Percentiles rank a stretch among this genome's conserved stretches.
Conservation (phyloP, 1,139 yeast species). For the Trichomonascaceae sp. region DNA sequence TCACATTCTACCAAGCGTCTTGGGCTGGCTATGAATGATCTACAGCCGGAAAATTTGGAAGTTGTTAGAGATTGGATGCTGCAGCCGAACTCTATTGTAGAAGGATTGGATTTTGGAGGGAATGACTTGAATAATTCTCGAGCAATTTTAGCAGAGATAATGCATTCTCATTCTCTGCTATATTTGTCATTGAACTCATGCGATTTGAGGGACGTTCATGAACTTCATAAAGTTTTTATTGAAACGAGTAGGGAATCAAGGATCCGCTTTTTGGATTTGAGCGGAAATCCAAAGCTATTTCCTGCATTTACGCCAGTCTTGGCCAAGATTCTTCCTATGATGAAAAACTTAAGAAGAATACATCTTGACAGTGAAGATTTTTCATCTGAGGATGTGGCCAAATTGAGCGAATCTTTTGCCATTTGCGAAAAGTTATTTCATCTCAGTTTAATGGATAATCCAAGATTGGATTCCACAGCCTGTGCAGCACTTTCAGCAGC, state of each 20-base stretch:
- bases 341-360: slow-evolving; percentile 58
- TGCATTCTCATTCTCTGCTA: slow-evolving; percentile 31
- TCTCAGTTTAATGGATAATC: slow-evolving; percentile 66
- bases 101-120: slow-evolving; percentile 81
- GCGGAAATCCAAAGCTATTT: slow-evolving; percentile 65
- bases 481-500: slow-evolving; percentile 68
- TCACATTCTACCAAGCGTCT: slow-evolving; percentile 53
- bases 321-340: slow-evolving; percentile 57
- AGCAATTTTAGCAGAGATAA: slow-evolving; percentile 18
- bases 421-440: slow-evolving; percentile 66
- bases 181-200: slow-evolving; percentile 73
- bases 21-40: slow-evolving; percentile 70
- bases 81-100: slow-evolving; percentile 52
- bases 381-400: slow-evolving; percentile 54
- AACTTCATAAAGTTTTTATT: slow-evolving; percentile 47
- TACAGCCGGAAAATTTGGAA: slow-evolving; percentile 51
- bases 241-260: slow-evolving; percentile 47
- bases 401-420: slow-evolving; percentile 64
- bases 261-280: slow-evolving; percentile 68
- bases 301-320: slow-evolving; percentile 63
- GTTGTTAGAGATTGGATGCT: slow-evolving; percentile 33
- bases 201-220: slow-evolving; percentile 47
- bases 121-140: slow-evolving; percentile 58
- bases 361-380: slow-evolving; percentile 75
- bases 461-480: slow-evolving; percentile 49